Base-by-base conservation (phyloP, 148 eudicot species). In the Dianthus caryophyllus region DNA sequence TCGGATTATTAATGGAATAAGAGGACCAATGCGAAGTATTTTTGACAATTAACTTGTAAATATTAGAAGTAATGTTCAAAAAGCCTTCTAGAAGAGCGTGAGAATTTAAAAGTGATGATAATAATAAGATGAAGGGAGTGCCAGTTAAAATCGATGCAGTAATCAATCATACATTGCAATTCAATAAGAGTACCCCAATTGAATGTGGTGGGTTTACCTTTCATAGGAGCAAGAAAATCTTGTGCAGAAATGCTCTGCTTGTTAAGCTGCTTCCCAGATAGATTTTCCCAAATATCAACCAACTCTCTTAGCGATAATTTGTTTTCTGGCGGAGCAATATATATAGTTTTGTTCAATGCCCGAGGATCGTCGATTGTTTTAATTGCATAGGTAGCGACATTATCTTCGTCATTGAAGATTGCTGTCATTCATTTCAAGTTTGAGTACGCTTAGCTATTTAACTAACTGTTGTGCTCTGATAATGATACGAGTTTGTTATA, bases 321-420 rank as follows among this genome's bases (percentile, higher is more conserved):
- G 72, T 87, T 87, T 24, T 81, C 78, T 0, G 80, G 83, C 9
- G 92, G 92, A 66, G 82, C 77, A 0, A 84, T 47, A 69, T 80
- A 76, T 1, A 87, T 39, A 2, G 87, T 84, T 68, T 83, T 84
- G 73, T 84, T 84, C 17, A 81, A 64, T 9, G 85, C 78, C 11
- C 92, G 81, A 17, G 84, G 87, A 49, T 87, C 92, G 25, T 87
- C 84, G 12, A 84, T 78, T 0, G 78, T 65, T 57, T 84, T 84
- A 16, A 81, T 75, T 2, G 85, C 57, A 53, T 83, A 86, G 7
- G 71, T 73, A 0, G 82, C 87, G 6, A 86, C 73, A 49, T 86
- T 87, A 15, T 79, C 79, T 64, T 86, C 90, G 43, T 74, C 85
- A 47, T 81, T 63, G 67, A 50, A 83, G 10, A 81, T 64, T 13